Evolutionary conservation across 768 basidiomycete species (phyloP).

Genomic region (Lentinula raphanica): DNA sequence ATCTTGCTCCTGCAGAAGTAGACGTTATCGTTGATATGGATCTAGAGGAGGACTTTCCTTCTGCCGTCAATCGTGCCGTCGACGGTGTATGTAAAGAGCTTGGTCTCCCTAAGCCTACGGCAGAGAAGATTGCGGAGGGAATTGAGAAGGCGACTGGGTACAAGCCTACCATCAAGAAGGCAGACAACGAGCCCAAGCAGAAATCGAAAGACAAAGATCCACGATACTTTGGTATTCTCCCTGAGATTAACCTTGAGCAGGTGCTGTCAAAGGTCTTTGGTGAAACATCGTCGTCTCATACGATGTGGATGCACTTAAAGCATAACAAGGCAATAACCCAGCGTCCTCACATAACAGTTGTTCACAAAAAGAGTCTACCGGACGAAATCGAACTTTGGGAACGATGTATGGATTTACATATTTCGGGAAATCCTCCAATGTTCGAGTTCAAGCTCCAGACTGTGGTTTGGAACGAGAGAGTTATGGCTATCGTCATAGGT

Average conservation of each 20-base stretch:
- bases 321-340: slow-evolving; percentile 40
- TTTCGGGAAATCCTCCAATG: slow-evolving; percentile 35
- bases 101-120: slow-evolving; percentile 44
- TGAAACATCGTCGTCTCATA: slow-evolving; percentile 22
- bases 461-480: slow-evolving; percentile 69
- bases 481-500: slow-evolving; percentile 78
- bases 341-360: slow-evolving; percentile 83
- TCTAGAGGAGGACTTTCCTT: slow-evolving; percentile 47
- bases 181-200: slow-evolving; percentile 35
- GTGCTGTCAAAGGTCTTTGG: slow-evolving; percentile 35
- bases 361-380: slow-evolving; percentile 41
- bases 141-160: slow-evolving; percentile 41
- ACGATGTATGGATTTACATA: slow-evolving; percentile 41
- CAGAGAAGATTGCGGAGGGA: slow-evolving; percentile 53
- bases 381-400: slow-evolving; percentile 35
- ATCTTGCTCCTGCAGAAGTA: slow-evolving; percentile 58
- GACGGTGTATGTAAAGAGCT: slow-evolving; percentile 53
- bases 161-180: slow-evolving; percentile 33
- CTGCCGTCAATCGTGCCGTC: slow-evolving; percentile 52
- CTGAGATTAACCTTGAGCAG: slow-evolving; percentile 59
- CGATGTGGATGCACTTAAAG: slow-evolving; percentile 49
- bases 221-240: slow-evolving; percentile 76
- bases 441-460: slow-evolving; percentile 58
- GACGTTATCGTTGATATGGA: slow-evolving; percentile 68
- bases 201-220: slow-evolving; percentile 26